phyloP scores from a whole-genome alignment of 257 asterid species.

The Jaltomata sinuosa region DNA sequence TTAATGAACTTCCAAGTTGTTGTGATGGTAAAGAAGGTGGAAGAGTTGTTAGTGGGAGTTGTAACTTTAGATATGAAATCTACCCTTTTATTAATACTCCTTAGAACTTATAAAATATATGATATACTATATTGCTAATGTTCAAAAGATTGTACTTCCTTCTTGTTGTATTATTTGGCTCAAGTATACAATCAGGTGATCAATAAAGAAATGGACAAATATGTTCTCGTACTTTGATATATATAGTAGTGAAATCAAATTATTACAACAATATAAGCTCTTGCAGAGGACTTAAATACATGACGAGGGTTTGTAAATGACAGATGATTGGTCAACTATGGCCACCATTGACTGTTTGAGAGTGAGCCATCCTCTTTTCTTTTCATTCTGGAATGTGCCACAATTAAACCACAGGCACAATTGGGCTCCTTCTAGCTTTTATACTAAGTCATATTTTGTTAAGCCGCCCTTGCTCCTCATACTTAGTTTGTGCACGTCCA shows the following conservation, averaged over 20 bases:
- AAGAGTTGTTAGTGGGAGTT: conserved; percentile 41
- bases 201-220: not conserved
- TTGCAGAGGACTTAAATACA: not conserved
- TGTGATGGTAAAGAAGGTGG: conserved; percentile 32
- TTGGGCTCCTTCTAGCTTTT: too few species aligned
- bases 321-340: too few species aligned
- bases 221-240: not conserved
- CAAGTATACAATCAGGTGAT: not conserved
- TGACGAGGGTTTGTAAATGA: not conserved
- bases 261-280: not conserved
- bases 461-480: too few species aligned
- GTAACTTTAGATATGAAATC: conserved; percentile 29
- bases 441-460: too few species aligned
- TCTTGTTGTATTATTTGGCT: not conserved
- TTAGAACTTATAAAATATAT: not conserved
- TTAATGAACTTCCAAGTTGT: conserved; percentile 24
- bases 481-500: too few species aligned
- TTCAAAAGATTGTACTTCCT: not conserved
- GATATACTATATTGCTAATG: not conserved
- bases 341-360: too few species aligned
- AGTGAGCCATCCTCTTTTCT: too few species aligned
- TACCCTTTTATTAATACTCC: not conserved
- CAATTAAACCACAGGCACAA: too few species aligned
- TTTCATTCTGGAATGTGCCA: too few species aligned
- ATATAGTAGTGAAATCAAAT: not conserved